phyloP scores from a whole-genome alignment of 1,284 basidiomycete genomes.

The Cutaneotrichosporon mucoides region DNA sequence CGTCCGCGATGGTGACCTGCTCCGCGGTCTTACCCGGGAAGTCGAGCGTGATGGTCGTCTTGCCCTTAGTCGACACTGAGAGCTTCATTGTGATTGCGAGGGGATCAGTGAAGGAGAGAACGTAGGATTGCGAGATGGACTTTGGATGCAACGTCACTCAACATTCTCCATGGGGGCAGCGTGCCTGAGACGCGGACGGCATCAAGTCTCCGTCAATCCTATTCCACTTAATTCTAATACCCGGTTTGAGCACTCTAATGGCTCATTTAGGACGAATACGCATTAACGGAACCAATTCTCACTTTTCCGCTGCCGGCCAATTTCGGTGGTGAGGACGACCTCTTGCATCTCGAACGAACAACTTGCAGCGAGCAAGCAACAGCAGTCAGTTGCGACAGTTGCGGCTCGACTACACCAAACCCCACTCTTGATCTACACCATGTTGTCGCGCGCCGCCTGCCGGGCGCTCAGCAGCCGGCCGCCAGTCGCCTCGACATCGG shows the following conservation, averaged over 20 bases:
- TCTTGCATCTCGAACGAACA: neutral
- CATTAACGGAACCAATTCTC: neutral
- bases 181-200: no score
- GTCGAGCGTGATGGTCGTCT: conserved; percentile 59
- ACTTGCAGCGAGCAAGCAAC: no score
- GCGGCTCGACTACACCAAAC: no score
- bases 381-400: no score
- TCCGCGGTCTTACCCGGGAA: conserved; percentile 53
- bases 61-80: conserved; percentile 55
- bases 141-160: neutral
- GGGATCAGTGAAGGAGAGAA: neutral
- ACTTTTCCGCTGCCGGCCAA: conserved; percentile 13
- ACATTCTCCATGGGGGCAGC: no score
- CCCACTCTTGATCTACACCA: conserved; percentile 1
- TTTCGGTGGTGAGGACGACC: conserved; percentile 8
- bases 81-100: conserved; percentile 39
- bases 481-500: conserved; percentile 24
- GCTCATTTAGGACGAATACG: no score
- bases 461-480: conserved; percentile 16
- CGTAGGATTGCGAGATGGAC: conserved; percentile 52
- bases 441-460: conserved; percentile 27
- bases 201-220: no score
- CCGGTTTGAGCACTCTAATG: no score
- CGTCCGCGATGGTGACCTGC: conserved; percentile 46
- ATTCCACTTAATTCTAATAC: neutral